Base-by-base conservation (phyloP, 257 asterid genomes). In the Oldenlandia corymbosa region DNA sequence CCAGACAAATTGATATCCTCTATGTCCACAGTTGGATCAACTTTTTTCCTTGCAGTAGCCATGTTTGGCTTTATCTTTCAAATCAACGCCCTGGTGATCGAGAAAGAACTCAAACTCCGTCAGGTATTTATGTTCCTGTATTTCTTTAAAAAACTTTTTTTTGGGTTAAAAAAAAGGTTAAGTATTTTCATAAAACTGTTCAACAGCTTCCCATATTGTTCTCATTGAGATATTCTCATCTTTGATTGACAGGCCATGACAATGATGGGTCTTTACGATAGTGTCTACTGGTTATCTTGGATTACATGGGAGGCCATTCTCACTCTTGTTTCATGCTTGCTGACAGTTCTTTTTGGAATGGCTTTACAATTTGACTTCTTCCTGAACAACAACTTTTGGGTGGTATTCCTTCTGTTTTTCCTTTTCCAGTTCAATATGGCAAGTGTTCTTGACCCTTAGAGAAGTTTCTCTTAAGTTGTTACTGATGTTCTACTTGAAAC, bases 211-310 rank as follows among this genome's bases (percentile, higher is more conserved):
- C 23, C 30, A 24, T 39, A 62, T 64, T 42, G 54, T 41, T 60
- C 59, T 51, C 66, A 43, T 39, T 36, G n/a, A 63, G 63, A 65
- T 54, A 30, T 18, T 52, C n/a, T n/a, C n/a, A n/a, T n/a, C n/a
- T n/a, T 65, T 64, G 45, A 37, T 78, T 64, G 43, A 66, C 85
- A 88, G 98, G 89, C 91, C 54, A 91, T 91, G 98, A 68, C 90
- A 20, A 84, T 91, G 86, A 91, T 91, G 98, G 98, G 98, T 14
- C 98, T 91, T 64, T 91, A 83, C 79, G 98, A 91, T 75, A 77
- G 95, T 43, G 95, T 95, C 36, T 91, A 88, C 66, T 91, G 98
- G 98, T 73, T 86, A 66, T 88, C 98, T 13, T 91, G 98, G 98
- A 65, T 88, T 75, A 71, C 95, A 34, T 91, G 98, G 98, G 98